Evolutionary conservation across 208 protist genomes (phyloP).

Genomic region (Tritrichomonas foetus): DNA sequence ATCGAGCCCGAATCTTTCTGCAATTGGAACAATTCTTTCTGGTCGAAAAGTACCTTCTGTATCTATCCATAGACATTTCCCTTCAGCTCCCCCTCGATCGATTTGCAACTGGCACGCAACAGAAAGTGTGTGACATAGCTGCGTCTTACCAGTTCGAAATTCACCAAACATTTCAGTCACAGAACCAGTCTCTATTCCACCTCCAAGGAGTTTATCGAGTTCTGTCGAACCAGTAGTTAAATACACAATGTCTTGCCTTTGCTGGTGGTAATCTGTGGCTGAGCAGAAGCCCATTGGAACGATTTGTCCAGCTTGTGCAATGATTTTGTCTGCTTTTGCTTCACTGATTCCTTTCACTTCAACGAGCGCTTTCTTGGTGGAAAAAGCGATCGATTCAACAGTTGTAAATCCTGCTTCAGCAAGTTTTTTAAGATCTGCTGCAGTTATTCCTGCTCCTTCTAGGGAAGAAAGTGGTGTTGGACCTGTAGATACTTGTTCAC

Average conservation of each 20-base stretch:
- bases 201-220: slow-evolving; percentile 58
- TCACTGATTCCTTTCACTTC: slow-evolving; percentile 95
- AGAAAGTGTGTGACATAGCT: slow-evolving; percentile 95
- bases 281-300: slow-evolving; percentile 94
- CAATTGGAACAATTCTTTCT: slow-evolving; percentile 69
- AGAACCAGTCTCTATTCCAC: slow-evolving; percentile 93
- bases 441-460: not conserved
- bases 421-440: not conserved
- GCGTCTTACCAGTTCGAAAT: slow-evolving; percentile 97
- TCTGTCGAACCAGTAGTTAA: slow-evolving; percentile 90
- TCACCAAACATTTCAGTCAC: slow-evolving; percentile 94
- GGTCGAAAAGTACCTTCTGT: slow-evolving; percentile 98
- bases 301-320: slow-evolving; percentile 79
- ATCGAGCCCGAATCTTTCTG: slow-evolving; percentile 80
- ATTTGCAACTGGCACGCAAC: slow-evolving; percentile 81
- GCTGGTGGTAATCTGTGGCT: slow-evolving; percentile 85
- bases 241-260: slow-evolving; percentile 81
- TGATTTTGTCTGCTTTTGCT: slow-evolving; percentile 93
- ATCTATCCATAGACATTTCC: slow-evolving; percentile 98
- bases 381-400: slow-evolving; percentile 82
- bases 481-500: not conserved
- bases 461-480: not conserved
- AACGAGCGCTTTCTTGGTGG: slow-evolving; percentile 85
- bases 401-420: slow-evolving; percentile 56
- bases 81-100: slow-evolving; percentile 64